Percentiles rank a stretch among this genome's conserved stretches.
Conservation (phyloP, 1,284 basidiomycete genomes). For the Microbotryum silenes-acaulis region DNA sequence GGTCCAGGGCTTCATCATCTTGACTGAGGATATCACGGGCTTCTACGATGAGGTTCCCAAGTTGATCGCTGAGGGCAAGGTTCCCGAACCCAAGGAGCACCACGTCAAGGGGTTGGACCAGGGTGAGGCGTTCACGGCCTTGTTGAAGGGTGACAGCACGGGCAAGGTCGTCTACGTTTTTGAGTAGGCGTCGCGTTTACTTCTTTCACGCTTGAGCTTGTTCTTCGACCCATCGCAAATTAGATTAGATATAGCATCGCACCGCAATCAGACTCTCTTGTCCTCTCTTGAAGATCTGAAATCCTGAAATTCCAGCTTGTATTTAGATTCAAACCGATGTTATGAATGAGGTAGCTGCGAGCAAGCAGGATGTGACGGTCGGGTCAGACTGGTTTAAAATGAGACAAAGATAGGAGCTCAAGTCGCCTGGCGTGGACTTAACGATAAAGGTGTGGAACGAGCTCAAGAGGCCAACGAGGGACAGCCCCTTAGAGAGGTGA, state of each 20-base stretch:
- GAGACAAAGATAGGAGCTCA: too few relatives aligned
- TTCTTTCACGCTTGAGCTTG: background rate
- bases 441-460: constrained; percentile 17
- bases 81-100: constrained; percentile 48
- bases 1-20: constrained; percentile 55
- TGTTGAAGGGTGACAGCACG: constrained; percentile 21
- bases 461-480: constrained; percentile 13
- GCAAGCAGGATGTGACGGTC: background rate
- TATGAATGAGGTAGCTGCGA: constrained; percentile 9
- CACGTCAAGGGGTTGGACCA: constrained; percentile 31
- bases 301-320: too few relatives aligned
- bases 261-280: too few relatives aligned
- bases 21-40: constrained; percentile 11
- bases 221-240: too few relatives aligned
- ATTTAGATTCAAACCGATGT: too few relatives aligned
- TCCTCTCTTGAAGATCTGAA: too few relatives aligned
- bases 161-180: constrained; percentile 28
- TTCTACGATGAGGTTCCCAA: constrained; percentile 45
- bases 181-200: constrained; percentile 1
- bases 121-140: constrained; percentile 18
- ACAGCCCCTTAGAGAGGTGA: constrained; percentile 17
- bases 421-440: background rate
- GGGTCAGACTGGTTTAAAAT: background rate
- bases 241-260: too few relatives aligned
- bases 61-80: constrained; percentile 51